phyloP scores from a whole-genome alignment of 2,329 filamentous ascomycete species.

The Fusarium sacchari region DNA sequence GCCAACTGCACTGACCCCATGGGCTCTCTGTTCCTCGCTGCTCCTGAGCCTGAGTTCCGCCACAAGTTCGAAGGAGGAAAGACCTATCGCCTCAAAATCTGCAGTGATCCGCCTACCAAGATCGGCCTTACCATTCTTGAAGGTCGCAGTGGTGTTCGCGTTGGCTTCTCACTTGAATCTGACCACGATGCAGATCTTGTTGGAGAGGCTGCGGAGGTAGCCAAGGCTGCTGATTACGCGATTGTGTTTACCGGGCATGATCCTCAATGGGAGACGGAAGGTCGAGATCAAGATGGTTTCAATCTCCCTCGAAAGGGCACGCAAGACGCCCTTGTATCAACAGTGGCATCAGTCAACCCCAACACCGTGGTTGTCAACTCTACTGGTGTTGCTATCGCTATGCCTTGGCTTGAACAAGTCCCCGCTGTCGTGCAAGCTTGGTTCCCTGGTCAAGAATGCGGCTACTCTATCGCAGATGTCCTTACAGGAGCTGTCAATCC shows the following conservation, averaged over 20 bases:
- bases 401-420: conserved; percentile 65
- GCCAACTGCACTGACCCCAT: conserved; percentile 44
- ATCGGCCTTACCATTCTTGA: conserved; percentile 45
- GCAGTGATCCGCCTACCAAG: conserved; percentile 43
- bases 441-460: conserved; percentile 76
- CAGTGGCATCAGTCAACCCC: conserved; percentile 65
- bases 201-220: conserved; percentile 63
- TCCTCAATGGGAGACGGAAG: conserved; percentile 57
- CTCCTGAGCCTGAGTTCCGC: conserved; percentile 41
- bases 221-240: conserved; percentile 68
- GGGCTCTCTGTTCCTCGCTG: conserved; percentile 44
- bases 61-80: conserved; percentile 37
- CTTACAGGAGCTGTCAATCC: conserved; percentile 72
- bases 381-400: conserved; percentile 67
- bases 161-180: conserved; percentile 45
- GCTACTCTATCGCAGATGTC: conserved; percentile 73
- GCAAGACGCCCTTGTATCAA: conserved; percentile 66
- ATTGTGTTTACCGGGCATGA: conserved; percentile 68
- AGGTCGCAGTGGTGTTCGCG: conserved; percentile 43
- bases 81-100: conserved; percentile 43
- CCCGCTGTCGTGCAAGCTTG: conserved; percentile 71
- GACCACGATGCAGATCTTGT: conserved; percentile 48
- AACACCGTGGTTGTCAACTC: conserved; percentile 71
- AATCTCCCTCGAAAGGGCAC: conserved; percentile 65
- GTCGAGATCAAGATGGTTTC: conserved; percentile 75